Conservation (phyloP, 1,284 basidiomycete genomes). For the Cryptococcus jaspeensis region DNA sequence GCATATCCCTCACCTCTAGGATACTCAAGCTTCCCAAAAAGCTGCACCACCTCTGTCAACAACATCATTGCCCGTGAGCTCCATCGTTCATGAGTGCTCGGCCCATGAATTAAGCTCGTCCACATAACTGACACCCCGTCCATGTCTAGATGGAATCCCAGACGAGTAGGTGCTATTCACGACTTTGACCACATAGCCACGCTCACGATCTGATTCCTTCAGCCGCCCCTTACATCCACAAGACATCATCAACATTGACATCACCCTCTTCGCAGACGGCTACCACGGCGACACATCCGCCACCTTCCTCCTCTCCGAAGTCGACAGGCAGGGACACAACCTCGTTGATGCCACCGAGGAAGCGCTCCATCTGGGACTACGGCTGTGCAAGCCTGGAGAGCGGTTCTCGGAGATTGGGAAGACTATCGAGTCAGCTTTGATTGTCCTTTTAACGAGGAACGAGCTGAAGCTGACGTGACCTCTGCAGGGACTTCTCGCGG, state of each 20-base stretch:
- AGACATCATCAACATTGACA: conserved; percentile 81
- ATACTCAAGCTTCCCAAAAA: conserved; percentile 78
- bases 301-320: conserved; percentile 74
- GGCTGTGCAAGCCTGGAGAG: conserved; percentile 70
- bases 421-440: conserved; percentile 63
- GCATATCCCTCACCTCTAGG: conserved; percentile 86
- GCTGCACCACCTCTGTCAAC: conserved; percentile 78
- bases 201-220: not conserved
- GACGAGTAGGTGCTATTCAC: conserved; percentile 25
- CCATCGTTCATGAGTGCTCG: not conserved
- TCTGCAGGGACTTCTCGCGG: conserved; percentile 46
- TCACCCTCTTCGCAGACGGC: conserved; percentile 73
- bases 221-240: conserved; percentile 75
- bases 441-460: not conserved
- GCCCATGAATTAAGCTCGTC: not conserved
- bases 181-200: too few species aligned
- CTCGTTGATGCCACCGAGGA: conserved; percentile 64
- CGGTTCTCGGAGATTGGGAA: conserved; percentile 72
- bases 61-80: conserved; percentile 58
- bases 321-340: conserved; percentile 65
- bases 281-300: conserved; percentile 83
- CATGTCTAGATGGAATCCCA: conserved; percentile 39
- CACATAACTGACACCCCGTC: too few species aligned
- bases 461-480: not conserved
- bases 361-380: conserved; percentile 71